Conservation (phyloP, 1,284 basidiomycete genomes). For the Thecaphora thlaspeos region DNA sequence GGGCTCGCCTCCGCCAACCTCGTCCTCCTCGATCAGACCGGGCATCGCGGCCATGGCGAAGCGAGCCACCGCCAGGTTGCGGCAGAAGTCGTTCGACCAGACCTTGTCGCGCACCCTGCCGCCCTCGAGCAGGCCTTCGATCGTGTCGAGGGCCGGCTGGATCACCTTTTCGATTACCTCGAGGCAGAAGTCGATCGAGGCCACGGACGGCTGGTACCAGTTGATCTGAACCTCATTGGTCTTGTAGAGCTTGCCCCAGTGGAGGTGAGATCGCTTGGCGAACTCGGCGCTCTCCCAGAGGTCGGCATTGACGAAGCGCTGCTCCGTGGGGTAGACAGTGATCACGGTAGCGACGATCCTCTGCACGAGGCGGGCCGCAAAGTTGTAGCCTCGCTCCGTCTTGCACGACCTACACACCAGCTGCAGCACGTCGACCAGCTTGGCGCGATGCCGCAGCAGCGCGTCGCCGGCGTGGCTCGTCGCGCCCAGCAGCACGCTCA, state of each 20-base stretch:
- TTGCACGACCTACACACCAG: conserved; percentile 76
- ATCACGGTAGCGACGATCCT: conserved; percentile 75
- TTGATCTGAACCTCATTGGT: conserved; percentile 76
- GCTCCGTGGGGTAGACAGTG: conserved; percentile 76
- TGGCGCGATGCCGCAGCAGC: conserved; percentile 69
- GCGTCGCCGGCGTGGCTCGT: conserved; percentile 34
- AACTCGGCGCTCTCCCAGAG: conserved; percentile 81
- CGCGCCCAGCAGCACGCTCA: conserved; percentile 51
- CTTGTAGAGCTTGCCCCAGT: conserved; percentile 83
- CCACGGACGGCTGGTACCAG: conserved; percentile 79
- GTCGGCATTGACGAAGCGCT: conserved; percentile 78
- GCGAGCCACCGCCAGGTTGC: conserved; percentile 66
- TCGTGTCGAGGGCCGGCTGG: conserved; percentile 67
- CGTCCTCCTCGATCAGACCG: conserved; percentile 64
- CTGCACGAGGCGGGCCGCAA: conserved; percentile 76
- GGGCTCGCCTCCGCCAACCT: conserved; percentile 64
- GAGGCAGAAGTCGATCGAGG: conserved; percentile 78
- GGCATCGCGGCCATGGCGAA: conserved; percentile 73
- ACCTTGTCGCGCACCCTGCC: conserved; percentile 51
- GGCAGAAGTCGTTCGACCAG: conserved; percentile 89
- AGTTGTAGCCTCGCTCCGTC: conserved; percentile 84
- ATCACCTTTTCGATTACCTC: conserved; percentile 74
- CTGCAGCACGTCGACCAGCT: conserved; percentile 70
- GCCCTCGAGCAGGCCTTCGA: conserved; percentile 65
- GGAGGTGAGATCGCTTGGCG: conserved; percentile 69